These are phyloP conservation scores for Aspergillus sergii DNA, from an alignment of 2,329 filamentous ascomycete genomes.

Conservation along the genomic window DNA sequence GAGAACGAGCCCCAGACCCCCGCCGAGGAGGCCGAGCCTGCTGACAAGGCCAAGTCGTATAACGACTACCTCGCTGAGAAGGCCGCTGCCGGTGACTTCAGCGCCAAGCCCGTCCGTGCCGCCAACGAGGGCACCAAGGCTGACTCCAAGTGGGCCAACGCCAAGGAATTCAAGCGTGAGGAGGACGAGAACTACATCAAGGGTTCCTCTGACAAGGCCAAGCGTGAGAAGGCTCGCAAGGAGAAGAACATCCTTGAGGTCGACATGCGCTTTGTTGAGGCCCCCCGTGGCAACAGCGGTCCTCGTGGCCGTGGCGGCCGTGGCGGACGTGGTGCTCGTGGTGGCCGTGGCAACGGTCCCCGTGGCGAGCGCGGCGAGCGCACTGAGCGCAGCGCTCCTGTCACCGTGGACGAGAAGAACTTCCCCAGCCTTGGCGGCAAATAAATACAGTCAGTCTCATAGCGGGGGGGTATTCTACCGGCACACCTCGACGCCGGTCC, in stretches of 20 bases:
- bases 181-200: slow-evolving; percentile 72
- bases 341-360: slow-evolving; percentile 45
- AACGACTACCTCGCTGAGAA: slow-evolving; percentile 80
- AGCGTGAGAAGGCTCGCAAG: slow-evolving; percentile 85
- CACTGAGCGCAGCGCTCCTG: slow-evolving; percentile 27
- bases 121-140: slow-evolving; percentile 87
- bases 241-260: slow-evolving; percentile 88
- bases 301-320: slow-evolving; percentile 16
- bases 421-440: slow-evolving; percentile 48
- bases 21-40: slow-evolving; percentile 60
- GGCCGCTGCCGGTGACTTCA: slow-evolving; percentile 68
- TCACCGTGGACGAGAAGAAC: slow-evolving; percentile 50
- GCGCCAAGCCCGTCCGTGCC: slow-evolving; percentile 74
- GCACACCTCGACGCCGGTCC: not conserved
- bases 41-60: slow-evolving; percentile 90
- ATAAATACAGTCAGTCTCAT: slow-evolving; percentile 24
- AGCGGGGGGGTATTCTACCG: not conserved
- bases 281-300: slow-evolving; percentile 42
- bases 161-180: slow-evolving; percentile 64
- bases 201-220: slow-evolving; percentile 72
- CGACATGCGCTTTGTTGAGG: slow-evolving; percentile 79
- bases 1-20: slow-evolving; percentile 68
- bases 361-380: slow-evolving; percentile 18
- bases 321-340: slow-evolving; percentile 38
- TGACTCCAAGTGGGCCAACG: slow-evolving; percentile 90